Evolutionary conservation across 1,139 yeast species (phyloP), one percentile per base, ranked within the genome.

Genomic region (Schwanniomyces etchellsii): DNA sequence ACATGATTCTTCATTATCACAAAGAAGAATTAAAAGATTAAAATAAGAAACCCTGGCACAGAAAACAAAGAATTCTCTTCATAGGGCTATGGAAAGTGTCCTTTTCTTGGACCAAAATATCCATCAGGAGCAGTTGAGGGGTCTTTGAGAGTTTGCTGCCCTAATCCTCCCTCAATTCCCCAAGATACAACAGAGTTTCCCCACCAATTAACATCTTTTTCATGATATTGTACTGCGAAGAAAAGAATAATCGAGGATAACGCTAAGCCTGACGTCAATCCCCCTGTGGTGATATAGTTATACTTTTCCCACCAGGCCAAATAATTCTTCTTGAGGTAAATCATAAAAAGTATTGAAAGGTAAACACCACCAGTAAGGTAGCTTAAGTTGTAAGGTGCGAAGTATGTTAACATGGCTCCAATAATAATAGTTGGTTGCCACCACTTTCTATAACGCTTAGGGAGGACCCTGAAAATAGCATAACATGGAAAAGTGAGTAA

Each of bases 261-360:
- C 0, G 79, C 80, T 26, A 73, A 60, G 26, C 81, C 81, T 5
- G 79, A 71, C 15, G 57, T 50, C 35, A 75, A 48, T 9, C 70
- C 78, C 25, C 69, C 60, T 13, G 72, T 54, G 15, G 75, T 52
- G 25, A 77, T 61, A 50, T 74, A 77, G 43, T 67, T 74, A 52
- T 76, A 77, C 52, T 70, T 74, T 35, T 67, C 70, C 77, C 79
- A 77, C 77, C 81, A 70, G 14, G 65, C 53, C 20, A 56, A 43
- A 46, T 62, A 72, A 34, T 64, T 52, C 38, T 52, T 62, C 40
- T 61, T 68, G 42, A 74, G 50, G 46, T 56, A 59, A 43, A 56
- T 56, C 70, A 72, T 75, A 50, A 75, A 77, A 14, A 54, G 41
- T 30, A 49, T 54, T 5, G 70, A 55, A 13, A 64, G 43, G 33